These are phyloP conservation scores for Viola pubescens DNA, from an alignment of 441 rosid genomes.

Conservation along the genomic window DNA sequence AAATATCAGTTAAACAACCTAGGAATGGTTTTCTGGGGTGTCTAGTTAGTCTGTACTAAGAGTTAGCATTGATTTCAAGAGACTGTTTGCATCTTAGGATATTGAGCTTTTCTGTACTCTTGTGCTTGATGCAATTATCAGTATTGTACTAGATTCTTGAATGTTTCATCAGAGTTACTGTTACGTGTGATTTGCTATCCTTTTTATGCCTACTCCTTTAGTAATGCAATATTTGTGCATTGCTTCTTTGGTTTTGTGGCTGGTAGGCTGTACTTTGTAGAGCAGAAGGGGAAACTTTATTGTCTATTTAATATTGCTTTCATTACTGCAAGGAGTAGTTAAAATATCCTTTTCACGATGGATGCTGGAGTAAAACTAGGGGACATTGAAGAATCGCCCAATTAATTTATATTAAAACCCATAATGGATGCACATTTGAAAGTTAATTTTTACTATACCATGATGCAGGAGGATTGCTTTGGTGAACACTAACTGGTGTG, in stretches of 20 bases:
- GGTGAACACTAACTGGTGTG: slow-evolving; percentile 11
- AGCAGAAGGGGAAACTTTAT: too few relatives aligned
- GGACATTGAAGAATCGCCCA: neutral
- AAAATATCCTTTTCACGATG: neutral
- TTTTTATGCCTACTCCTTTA: too few relatives aligned
- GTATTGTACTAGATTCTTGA: neutral
- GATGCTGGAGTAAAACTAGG: neutral
- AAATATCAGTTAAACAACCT: too few relatives aligned
- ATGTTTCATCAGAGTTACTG: too few relatives aligned
- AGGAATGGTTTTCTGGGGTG: too few relatives aligned
- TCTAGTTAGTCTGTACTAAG: too few relatives aligned
- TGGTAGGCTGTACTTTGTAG: too few relatives aligned
- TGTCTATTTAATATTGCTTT: too few relatives aligned
- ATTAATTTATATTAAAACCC: neutral
- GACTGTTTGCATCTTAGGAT: neutral
- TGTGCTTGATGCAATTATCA: neutral
- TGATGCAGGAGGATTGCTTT: slow-evolving; percentile 23
- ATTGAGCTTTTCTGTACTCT: neutral
- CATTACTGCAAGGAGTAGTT: too few relatives aligned
- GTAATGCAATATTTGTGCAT: too few relatives aligned
- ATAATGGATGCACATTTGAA: slow-evolving; percentile 4
- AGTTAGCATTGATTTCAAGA: neutral
- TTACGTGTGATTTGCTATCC: too few relatives aligned
- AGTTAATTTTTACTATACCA: slow-evolving; percentile 18
- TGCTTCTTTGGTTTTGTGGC: too few relatives aligned